phyloP scores from a whole-genome alignment of 768 basidiomycete genomes.

The Termitomyces heimii region DNA sequence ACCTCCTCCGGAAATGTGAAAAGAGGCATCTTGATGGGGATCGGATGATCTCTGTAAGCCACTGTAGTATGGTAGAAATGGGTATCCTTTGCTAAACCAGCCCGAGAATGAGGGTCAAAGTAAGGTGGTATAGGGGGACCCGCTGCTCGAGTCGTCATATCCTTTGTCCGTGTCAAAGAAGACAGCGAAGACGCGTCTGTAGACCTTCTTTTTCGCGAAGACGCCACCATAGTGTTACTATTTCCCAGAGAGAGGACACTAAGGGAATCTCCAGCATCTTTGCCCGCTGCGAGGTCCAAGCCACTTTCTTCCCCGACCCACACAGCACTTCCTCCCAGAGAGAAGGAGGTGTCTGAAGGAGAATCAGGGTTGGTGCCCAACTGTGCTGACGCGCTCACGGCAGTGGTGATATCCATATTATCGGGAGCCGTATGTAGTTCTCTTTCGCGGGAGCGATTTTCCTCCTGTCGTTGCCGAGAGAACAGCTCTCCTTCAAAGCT shows the following conservation, averaged over 20 bases:
- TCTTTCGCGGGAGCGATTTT: slow-evolving; percentile 29
- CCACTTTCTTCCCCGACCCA: slow-evolving; percentile 79
- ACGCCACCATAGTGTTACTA: slow-evolving; percentile 34
- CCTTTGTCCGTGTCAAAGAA: slow-evolving; percentile 43
- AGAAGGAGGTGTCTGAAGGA: slow-evolving; percentile 70
- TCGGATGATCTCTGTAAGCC: slow-evolving; percentile 71
- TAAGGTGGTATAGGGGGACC: slow-evolving; percentile 32
- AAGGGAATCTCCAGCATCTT: slow-evolving; percentile 38
- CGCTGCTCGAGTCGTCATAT: slow-evolving; percentile 30
- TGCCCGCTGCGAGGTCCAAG: slow-evolving; percentile 37
- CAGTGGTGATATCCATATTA: slow-evolving; percentile 29
- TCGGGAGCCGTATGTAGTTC: slow-evolving; percentile 21
- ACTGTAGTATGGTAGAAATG: slow-evolving; percentile 90
- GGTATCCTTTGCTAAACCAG: slow-evolving; percentile 72
- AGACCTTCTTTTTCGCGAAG: slow-evolving; percentile 51
- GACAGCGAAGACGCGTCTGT: slow-evolving; percentile 73
- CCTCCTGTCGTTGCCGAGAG: slow-evolving; percentile 33
- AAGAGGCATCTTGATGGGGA: slow-evolving; percentile 90
- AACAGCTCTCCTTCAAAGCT: slow-evolving; percentile 69
- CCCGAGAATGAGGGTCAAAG: slow-evolving; percentile 41
- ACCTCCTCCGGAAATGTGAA: slow-evolving; percentile 92
- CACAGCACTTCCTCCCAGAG: slow-evolving; percentile 74
- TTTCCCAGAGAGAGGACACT: slow-evolving; percentile 34
- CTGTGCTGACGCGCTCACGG: slow-evolving; percentile 20
- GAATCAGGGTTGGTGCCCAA: slow-evolving; percentile 37